Evolutionary conservation across 2,329 filamentous ascomycete genomes (phyloP).

Genomic region (Pseudogymnoascus pannorum): DNA sequence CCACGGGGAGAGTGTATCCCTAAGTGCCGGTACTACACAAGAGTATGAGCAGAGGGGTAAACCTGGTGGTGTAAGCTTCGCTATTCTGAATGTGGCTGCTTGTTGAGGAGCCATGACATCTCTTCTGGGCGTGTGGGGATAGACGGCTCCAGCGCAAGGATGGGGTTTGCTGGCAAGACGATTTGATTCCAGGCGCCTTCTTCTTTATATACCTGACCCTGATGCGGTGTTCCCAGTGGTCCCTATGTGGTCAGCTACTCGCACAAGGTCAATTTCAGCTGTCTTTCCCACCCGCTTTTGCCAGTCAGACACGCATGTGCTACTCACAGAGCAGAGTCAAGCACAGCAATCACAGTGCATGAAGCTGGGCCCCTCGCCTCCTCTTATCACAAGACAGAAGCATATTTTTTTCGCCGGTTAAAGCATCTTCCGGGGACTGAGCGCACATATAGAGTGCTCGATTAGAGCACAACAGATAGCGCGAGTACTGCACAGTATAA

Average conservation of each 20-base stretch:
- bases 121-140: not conserved
- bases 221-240: not conserved
- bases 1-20: not conserved
- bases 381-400: not conserved
- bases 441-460: not conserved
- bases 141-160: not conserved
- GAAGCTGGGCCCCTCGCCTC: not conserved
- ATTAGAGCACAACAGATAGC: too few species aligned
- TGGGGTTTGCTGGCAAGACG: not conserved
- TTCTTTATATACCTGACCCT: not conserved
- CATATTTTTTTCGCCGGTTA: not conserved
- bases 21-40: not conserved
- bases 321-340: not conserved
- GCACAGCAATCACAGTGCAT: not conserved
- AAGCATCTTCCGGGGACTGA: not conserved
- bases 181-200: not conserved
- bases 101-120: not conserved
- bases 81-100: not conserved
- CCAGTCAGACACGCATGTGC: not conserved
- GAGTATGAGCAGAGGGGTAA: not conserved
- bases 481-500: too few species aligned
- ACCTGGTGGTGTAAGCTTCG: not conserved
- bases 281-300: not conserved
- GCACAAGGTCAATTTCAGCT: not conserved
- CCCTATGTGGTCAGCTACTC: not conserved